These are phyloP conservation scores for Cryptosporidium ubiquitum DNA, from an alignment of 169 alveolate genomes.

Conservation along the genomic window DNA sequence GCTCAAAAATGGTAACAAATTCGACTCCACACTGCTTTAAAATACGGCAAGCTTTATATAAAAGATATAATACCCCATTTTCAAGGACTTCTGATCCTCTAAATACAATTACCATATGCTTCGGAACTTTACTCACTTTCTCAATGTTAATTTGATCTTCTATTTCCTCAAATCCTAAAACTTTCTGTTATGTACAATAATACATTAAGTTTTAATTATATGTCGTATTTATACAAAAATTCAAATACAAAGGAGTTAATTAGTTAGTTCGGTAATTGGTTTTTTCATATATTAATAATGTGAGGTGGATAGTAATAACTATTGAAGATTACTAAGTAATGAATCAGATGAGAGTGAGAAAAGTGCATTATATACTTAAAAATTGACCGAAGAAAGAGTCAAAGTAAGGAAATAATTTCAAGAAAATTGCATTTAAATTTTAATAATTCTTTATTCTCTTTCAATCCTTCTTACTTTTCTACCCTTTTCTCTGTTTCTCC, in stretches of 20 bases:
- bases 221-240: too few relatives aligned
- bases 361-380: neutral
- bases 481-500: neutral
- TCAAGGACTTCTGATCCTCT: constrained; percentile 58
- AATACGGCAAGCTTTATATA: constrained; percentile 21
- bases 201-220: too few relatives aligned
- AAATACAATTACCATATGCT: constrained; percentile 56
- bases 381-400: neutral
- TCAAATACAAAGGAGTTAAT: too few relatives aligned
- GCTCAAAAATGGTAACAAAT: constrained; percentile 66
- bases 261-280: too few relatives aligned
- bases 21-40: constrained; percentile 28
- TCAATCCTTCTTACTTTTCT: neutral
- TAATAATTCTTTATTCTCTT: neutral
- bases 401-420: too few relatives aligned
- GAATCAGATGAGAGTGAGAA: neutral
- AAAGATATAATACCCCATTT: constrained; percentile 43
- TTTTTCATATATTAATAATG: too few relatives aligned
- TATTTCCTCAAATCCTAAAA: constrained; percentile 3
- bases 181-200: neutral
- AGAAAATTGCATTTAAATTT: neutral
- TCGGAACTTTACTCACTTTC: constrained; percentile 52
- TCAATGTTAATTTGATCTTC: neutral
- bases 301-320: neutral
- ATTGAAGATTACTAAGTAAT: neutral